phyloP scores from a whole-genome alignment of 345 rosid species.

The Microcos paniculata region DNA sequence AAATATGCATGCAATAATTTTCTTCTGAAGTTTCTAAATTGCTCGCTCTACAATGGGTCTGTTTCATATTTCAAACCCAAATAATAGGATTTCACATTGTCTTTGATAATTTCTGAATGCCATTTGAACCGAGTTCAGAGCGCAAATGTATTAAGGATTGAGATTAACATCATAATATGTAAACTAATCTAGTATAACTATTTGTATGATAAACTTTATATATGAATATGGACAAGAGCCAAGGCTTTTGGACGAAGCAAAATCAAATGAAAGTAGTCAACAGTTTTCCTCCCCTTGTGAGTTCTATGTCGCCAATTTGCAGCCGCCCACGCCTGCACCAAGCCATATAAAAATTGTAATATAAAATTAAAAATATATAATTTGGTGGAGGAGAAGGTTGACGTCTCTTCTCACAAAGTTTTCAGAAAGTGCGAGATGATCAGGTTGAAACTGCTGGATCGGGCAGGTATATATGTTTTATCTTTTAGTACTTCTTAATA shows the following conservation, averaged over 20 bases:
- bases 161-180: too few species aligned
- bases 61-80: too few species aligned
- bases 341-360: not conserved
- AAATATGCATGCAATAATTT: too few species aligned
- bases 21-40: too few species aligned
- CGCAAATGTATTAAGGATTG: too few species aligned
- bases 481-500: not conserved
- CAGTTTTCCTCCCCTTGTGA: not conserved
- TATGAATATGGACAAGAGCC: not conserved
- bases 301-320: not conserved
- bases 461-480: not conserved
- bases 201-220: not conserved
- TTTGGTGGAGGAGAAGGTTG: not conserved
- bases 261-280: not conserved
- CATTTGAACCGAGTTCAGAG: too few species aligned
- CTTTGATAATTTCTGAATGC: too few species aligned
- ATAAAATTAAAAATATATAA: not conserved
- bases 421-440: not conserved
- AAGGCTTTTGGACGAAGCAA: not conserved
- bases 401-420: not conserved
- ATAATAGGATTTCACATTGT: too few species aligned
- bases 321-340: slow-evolving; percentile 4
- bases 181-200: too few species aligned
- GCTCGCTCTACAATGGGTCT: too few species aligned
- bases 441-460: not conserved